Percentiles rank a stretch among this genome's conserved stretches.
phyloP scores from a whole-genome alignment of 306 rosid genomes.

The Begonia peltatifolia region DNA sequence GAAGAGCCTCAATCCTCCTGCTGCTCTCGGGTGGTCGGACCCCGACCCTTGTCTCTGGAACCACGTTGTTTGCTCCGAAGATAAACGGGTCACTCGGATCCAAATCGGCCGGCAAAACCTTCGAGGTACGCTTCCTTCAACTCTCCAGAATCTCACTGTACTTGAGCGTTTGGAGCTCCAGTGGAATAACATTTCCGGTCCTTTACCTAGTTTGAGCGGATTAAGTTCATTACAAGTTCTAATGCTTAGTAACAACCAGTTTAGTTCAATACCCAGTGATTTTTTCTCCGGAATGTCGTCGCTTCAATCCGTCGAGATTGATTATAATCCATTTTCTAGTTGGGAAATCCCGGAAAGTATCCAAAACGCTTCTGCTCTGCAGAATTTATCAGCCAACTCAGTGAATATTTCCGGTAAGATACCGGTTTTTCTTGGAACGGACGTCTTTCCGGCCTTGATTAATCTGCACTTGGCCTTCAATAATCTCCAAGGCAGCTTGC shows the following conservation, averaged over 20 bases:
- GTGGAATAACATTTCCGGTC: conserved; percentile 62
- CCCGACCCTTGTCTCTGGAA: conserved; percentile 44
- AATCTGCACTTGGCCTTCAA: conserved; percentile 66
- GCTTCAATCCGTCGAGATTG: conserved; percentile 46
- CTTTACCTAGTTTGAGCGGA: conserved; percentile 45
- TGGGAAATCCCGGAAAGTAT: conserved; percentile 57
- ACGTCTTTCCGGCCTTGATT: conserved; percentile 33
- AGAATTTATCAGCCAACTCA: conserved; percentile 66
- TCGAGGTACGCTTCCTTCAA: conserved; percentile 44
- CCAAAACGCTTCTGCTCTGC: conserved; percentile 33
- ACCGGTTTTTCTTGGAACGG: conserved; percentile 38
- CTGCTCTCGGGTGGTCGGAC: conserved; percentile 48
- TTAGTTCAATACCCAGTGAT: conserved; percentile 38
- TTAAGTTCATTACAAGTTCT: conserved; percentile 34
- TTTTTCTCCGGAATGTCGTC: conserved; percentile 46
- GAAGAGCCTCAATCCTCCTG: conserved; percentile 26
- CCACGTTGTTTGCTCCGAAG: conserved; percentile 33
- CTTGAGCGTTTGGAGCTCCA: conserved; percentile 64
- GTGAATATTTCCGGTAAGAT: conserved; percentile 49
- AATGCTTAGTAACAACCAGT: conserved; percentile 34
- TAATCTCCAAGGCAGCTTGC: conserved; percentile 44
- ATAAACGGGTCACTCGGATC: conserved; percentile 39
- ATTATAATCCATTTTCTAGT: conserved; percentile 46
- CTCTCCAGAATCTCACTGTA: conserved; percentile 31
- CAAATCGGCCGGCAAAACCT: conserved; percentile 26